Conservation (phyloP, 768 basidiomycete species). For the Podaxis carcinomalis region DNA sequence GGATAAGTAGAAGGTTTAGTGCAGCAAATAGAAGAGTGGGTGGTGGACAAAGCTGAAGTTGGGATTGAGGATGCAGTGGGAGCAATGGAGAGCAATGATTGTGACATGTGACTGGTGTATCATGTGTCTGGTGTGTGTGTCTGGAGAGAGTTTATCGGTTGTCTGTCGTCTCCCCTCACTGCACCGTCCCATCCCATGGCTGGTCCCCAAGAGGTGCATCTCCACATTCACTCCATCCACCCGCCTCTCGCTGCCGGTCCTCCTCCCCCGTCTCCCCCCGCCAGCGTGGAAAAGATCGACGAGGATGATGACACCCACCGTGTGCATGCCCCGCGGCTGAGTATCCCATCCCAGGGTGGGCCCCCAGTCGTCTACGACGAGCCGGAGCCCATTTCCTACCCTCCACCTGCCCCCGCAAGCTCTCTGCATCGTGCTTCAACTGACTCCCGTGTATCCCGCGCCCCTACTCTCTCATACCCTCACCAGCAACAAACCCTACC, state of each 20-base stretch:
- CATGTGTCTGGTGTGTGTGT: too few species aligned
- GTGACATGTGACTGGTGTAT: too few species aligned
- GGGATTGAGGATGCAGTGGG: too few species aligned
- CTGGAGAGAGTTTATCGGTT: too few species aligned
- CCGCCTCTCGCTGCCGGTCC: conserved; percentile 15
- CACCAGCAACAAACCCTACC: conserved; percentile 11
- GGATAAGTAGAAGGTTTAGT: too few species aligned
- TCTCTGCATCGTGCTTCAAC: conserved; percentile 45
- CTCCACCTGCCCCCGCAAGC: conserved; percentile 5
- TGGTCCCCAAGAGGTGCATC: too few species aligned
- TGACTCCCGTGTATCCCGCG: conserved; percentile 41
- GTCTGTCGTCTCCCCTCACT: not conserved
- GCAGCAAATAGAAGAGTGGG: too few species aligned
- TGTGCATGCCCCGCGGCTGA: not conserved
- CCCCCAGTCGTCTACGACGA: conserved; percentile 31
- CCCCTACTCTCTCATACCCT: not conserved
- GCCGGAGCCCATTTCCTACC: conserved; percentile 18
- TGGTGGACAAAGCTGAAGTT: too few species aligned
- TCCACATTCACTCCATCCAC: not conserved
- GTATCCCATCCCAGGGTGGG: conserved; percentile 2
- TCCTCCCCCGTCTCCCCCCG: conserved; percentile 28
- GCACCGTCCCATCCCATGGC: not conserved
- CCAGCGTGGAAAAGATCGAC: conserved; percentile 25
- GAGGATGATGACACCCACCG: conserved; percentile 11
- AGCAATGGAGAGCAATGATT: too few species aligned